phyloP scores from a whole-genome alignment of 495 filamentous ascomycete genomes.

The Echria macrotheca region DNA sequence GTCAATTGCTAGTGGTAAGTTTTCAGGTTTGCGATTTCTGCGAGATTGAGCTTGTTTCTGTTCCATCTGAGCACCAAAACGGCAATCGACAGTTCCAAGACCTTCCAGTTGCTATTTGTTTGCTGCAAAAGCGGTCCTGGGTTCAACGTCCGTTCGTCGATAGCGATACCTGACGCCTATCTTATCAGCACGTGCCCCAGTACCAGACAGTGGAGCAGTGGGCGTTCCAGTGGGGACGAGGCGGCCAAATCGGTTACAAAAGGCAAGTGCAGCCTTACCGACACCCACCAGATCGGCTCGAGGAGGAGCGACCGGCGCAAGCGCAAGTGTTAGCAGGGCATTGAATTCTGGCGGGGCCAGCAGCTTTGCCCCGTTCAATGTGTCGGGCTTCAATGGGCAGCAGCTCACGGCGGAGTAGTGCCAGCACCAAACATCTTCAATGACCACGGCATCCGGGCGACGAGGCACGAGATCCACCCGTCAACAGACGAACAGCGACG shows the following conservation, averaged over 20 bases:
- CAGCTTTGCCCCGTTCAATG: too few species aligned
- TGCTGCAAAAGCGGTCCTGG: too few species aligned
- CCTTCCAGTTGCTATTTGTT: too few species aligned
- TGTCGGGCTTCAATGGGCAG: not conserved
- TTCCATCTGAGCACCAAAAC: too few species aligned
- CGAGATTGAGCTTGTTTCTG: too few species aligned
- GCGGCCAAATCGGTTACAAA: slow-evolving; percentile 6
- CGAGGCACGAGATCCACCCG: not conserved
- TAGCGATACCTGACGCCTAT: too few species aligned
- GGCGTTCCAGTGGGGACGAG: not conserved
- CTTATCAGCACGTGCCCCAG: too few species aligned
- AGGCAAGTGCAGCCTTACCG: slow-evolving; percentile 18
- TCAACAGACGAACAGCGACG: slow-evolving; percentile 6
- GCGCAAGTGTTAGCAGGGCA: not conserved
- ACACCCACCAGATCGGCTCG: not conserved
- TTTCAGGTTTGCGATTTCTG: too few species aligned
- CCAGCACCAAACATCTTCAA: not conserved
- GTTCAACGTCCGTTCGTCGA: too few species aligned
- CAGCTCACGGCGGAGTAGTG: not conserved
- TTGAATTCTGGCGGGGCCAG: not conserved
- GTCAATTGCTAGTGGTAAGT: too few species aligned
- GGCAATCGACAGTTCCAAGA: too few species aligned
- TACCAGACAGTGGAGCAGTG: not conserved
- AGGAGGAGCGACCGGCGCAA: not conserved
- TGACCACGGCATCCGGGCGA: not conserved